Conservation (phyloP, 2,329 filamentous ascomycete genomes). For the Neofusicoccum cordaticola region DNA sequence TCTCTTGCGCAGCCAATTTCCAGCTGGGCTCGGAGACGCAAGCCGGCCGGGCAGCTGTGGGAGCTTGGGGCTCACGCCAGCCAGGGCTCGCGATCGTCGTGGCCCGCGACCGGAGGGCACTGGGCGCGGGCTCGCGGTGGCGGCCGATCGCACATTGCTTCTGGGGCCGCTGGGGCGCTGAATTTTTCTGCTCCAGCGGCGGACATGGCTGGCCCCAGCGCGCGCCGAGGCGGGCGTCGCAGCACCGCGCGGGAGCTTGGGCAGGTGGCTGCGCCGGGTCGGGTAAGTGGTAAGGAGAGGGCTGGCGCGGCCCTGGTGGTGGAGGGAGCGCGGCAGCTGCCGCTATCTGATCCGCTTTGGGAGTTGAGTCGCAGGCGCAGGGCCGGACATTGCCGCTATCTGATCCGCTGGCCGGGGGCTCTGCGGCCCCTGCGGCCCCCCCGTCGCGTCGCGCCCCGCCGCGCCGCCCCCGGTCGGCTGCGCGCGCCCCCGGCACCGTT, state of each 20-base stretch:
- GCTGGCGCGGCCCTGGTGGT: not conserved
- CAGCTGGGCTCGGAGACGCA: not conserved
- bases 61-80: not conserved
- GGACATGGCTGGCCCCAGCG: not conserved
- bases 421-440: not conserved
- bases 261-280: not conserved
- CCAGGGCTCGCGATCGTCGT: not conserved
- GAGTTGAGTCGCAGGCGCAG: not conserved
- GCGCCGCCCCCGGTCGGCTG: too few relatives aligned
- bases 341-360: slow-evolving; percentile 15
- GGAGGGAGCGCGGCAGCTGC: not conserved
- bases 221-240: not conserved
- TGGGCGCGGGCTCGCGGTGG: not conserved
- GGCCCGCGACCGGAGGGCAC: not conserved
- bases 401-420: slow-evolving; percentile 2
- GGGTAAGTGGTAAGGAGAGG: not conserved
- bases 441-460: not conserved
- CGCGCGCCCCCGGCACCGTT: too few relatives aligned
- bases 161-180: not conserved
- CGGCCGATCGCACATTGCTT: not conserved
- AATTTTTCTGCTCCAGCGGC: slow-evolving; percentile 6
- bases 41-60: not conserved
- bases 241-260: not conserved
- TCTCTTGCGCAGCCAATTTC: not conserved
- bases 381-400: slow-evolving; percentile 13